These are phyloP conservation scores for Wickerhamomyces subpelliculosus DNA, from an alignment of 805 yeast species.

Conservation along the genomic window DNA sequence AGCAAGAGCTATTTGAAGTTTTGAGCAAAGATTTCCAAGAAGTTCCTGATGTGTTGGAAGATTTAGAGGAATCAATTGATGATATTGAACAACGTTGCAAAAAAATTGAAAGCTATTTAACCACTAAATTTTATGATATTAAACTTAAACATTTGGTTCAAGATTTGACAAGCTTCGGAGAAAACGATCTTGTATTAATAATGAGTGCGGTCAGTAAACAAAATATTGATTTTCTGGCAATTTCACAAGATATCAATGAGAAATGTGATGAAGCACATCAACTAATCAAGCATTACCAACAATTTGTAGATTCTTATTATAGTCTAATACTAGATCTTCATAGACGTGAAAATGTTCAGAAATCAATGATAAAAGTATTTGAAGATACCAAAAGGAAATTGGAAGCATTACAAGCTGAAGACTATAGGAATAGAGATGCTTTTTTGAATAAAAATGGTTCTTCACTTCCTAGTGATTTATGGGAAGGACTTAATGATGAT, in stretches of 20 bases:
- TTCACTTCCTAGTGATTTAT: constrained; percentile 47
- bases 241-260: constrained; percentile 7
- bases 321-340: constrained; percentile 44
- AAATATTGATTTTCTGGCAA: constrained; percentile 6
- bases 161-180: constrained; percentile 20
- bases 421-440: constrained; percentile 31
- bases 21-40: constrained; percentile 48
- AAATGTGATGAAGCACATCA: constrained; percentile 21
- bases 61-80: background rate
- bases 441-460: constrained; percentile 45
- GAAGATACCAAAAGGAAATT: constrained; percentile 35
- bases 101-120: constrained; percentile 23
- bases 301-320: constrained; percentile 46
- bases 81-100: constrained; percentile 10
- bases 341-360: constrained; percentile 39
- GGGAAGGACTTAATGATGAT: constrained; percentile 36
- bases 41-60: constrained; percentile 44
- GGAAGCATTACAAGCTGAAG: constrained; percentile 33
- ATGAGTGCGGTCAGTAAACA: constrained; percentile 8
- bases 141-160: constrained; percentile 15
- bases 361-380: constrained; percentile 32
- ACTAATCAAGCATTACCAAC: constrained; percentile 40
- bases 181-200: constrained; percentile 6
- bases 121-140: constrained; percentile 21
- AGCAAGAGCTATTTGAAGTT: constrained; percentile 36